Evolutionary conservation across 345 rosid species (phyloP), one percentile per base, ranked within the genome.

Genomic region (Aquilaria sinensis): DNA sequence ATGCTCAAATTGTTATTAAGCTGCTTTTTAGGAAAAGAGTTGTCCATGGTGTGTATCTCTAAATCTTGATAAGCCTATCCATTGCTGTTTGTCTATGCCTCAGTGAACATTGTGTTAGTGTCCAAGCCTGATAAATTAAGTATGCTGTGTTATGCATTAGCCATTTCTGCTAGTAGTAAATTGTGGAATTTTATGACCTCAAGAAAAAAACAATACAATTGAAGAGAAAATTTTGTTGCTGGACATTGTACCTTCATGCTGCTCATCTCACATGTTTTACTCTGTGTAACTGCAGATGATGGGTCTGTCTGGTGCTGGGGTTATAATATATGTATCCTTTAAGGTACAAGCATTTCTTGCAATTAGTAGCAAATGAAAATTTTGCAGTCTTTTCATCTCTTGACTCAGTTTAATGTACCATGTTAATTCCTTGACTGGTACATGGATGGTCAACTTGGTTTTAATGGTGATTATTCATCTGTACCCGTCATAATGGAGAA

Each of bases 221-320:
- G 43, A 37, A 37, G 8, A 37, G 43, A 37, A 37, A 37, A 37
- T 9, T 4, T 37, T 37, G 5, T 37, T 37, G 43, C 43, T 58
- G 53, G 52, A 52, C n/a, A 5, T 58, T 50, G 32, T 63, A 33
- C 47, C 34, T 64, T 74, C 12, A 31, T 4, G 62, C 32, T 56
- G 5, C 46, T 60, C 59, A 57, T 15, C 56, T 58, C 30, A 47
- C 51, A 52, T 68, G 45, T 63, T 66, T 58, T 61, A n/a, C 34
- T 63, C 15, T 58, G 33, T 70, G 51, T 59, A 16, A 53, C 82
- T 73, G 72, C 93, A 92, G 98, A 84, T 78, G 96, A 85, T 81
- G 96, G 96, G 64, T 87, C 91, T 0, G 85, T 92, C 64, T 92
- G 96, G 96, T 75, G 83, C 61, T 92, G 98, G 98, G 98, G 98